These are phyloP conservation scores for Aurinia saxatilis DNA, from an alignment of 345 rosid genomes.

Conservation along the genomic window DNA sequence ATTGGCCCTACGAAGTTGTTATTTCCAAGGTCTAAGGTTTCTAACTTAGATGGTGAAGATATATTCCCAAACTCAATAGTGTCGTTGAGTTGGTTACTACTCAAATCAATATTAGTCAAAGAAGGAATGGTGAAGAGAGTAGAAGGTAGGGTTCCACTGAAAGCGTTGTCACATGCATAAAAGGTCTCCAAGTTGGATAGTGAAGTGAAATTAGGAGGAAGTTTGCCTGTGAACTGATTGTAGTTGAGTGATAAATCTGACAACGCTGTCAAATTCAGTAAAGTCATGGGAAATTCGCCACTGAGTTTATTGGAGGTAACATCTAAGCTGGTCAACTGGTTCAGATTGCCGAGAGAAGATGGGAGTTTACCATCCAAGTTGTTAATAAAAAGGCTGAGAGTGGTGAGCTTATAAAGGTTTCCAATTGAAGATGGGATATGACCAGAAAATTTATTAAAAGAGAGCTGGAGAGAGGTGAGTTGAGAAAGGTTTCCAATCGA, in stretches of 20 bases:
- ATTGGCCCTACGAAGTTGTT: slow-evolving; percentile 24
- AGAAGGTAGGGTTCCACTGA: not conserved
- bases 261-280: not conserved
- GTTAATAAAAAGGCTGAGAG: too few relatives aligned
- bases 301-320: not conserved
- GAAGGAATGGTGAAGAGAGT: not conserved
- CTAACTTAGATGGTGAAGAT: not conserved
- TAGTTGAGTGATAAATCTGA: not conserved
- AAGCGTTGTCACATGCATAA: not conserved
- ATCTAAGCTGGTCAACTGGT: too few relatives aligned
- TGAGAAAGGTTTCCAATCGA: too few relatives aligned
- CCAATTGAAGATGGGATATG: too few relatives aligned
- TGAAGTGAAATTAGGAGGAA: not conserved
- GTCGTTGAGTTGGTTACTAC: not conserved
- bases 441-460: too few relatives aligned
- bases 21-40: not conserved
- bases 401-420: too few relatives aligned
- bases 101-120: not conserved
- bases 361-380: too few relatives aligned
- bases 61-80: not conserved
- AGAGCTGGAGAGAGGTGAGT: too few relatives aligned
- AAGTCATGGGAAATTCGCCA: not conserved
- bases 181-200: not conserved
- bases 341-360: too few relatives aligned
- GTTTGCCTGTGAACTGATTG: not conserved